Evolutionary conservation across 2,329 filamentous ascomycete genomes (phyloP).

Genomic region (Clonostachys rosea): DNA sequence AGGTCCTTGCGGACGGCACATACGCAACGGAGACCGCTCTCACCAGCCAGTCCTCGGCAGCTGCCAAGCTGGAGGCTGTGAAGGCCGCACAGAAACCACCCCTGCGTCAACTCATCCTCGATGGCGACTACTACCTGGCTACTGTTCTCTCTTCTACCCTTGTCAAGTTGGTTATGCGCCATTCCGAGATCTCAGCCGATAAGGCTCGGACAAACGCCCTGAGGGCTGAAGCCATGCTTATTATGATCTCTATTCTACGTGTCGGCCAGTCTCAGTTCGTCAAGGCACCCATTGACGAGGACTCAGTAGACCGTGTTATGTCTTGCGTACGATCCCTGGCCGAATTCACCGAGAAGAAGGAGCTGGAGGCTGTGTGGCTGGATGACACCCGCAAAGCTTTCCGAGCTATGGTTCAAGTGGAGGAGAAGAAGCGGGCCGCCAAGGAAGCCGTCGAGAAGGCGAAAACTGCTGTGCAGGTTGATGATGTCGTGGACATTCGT

Average conservation of each 20-base stretch:
- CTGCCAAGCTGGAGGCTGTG: conserved; percentile 90
- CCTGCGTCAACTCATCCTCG: conserved; percentile 87
- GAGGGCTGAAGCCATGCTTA: conserved; percentile 95
- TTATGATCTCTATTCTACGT: conserved; percentile 98
- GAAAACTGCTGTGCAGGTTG: conserved; percentile 90
- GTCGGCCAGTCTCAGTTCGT: conserved; percentile 99
- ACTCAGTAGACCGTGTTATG: conserved; percentile 98
- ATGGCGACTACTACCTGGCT: conserved; percentile 94
- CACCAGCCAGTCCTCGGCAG: conserved; percentile 85
- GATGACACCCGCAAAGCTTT: conserved; percentile 95
- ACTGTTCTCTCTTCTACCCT: conserved; percentile 94
- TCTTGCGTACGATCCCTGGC: conserved; percentile 89
- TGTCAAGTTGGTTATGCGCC: conserved; percentile 96
- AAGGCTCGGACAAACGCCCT: conserved; percentile 86
- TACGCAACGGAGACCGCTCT: conserved; percentile 96
- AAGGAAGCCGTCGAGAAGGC: conserved; percentile 91
- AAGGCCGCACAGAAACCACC: conserved; percentile 97
- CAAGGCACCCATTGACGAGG: conserved; percentile 94
- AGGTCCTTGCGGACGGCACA: conserved; percentile 92
- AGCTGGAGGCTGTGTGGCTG: conserved; percentile 87
- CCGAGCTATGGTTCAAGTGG: conserved; percentile 92
- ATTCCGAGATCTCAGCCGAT: conserved; percentile 88
- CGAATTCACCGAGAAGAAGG: conserved; percentile 84
- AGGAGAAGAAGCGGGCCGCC: conserved; percentile 96
- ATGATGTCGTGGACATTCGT: conserved; percentile 89